Evolutionary conservation across 73 alveolate species (phyloP).

Genomic region (Tetrahymena borealis): DNA sequence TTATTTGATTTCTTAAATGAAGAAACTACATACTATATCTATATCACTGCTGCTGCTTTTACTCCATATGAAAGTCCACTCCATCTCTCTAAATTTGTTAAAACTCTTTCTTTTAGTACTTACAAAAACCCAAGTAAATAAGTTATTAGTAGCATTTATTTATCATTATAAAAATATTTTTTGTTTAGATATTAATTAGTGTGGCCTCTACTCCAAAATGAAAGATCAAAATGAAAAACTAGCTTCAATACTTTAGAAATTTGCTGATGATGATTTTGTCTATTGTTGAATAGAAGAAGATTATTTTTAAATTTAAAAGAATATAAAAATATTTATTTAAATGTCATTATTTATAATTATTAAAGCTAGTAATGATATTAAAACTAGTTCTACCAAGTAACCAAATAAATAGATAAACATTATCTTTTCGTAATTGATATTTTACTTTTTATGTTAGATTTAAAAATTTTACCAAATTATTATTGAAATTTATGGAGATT

Average conservation of each 20-base stretch:
- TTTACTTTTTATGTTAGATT: too few species aligned
- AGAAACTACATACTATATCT: neutral
- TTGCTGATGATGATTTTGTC: neutral
- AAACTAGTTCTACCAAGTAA: too few species aligned
- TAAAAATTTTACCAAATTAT: too few species aligned
- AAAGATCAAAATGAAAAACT: neutral
- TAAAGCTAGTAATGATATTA: too few species aligned
- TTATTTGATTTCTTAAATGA: neutral
- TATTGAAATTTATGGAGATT: too few species aligned
- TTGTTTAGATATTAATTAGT: neutral
- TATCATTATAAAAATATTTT: too few species aligned
- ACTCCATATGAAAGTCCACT: neutral
- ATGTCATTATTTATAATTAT: too few species aligned
- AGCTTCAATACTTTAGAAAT: neutral
- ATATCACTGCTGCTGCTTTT: neutral
- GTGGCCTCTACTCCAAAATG: neutral
- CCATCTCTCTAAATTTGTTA: neutral
- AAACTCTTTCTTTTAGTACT: neutral
- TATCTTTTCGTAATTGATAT: too few species aligned
- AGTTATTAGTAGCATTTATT: too few species aligned
- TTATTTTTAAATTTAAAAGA: too few species aligned
- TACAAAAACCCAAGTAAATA: neutral
- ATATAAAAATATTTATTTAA: too few species aligned
- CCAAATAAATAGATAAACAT: too few species aligned
- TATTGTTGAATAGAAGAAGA: neutral